Base-by-base conservation (phyloP, 495 filamentous ascomycete species). In the Alectoria sarmentosa region DNA sequence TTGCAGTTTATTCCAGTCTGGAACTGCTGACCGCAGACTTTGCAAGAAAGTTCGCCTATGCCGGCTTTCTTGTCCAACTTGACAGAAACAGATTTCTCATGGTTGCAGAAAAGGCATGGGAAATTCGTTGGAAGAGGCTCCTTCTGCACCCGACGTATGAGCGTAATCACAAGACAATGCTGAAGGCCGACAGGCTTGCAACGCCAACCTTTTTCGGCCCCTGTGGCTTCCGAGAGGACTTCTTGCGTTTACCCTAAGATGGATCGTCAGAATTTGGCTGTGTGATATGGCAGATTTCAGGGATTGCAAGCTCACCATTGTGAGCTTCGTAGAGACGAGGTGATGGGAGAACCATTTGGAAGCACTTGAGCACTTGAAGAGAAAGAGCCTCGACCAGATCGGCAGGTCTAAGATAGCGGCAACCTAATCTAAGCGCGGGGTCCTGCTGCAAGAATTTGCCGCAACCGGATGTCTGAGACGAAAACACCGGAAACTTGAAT, bases 61-160 rank as follows among this genome's bases (percentile, higher is more conserved):
- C 90, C 91, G 9, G 84, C 78, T 73, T 97, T 98, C 80, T 94
- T 96, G 67, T 98, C 91, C 46, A 98, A 77, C 72, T 92, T 91
- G 69, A 96, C 89, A 3, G 85, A 80, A 41, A 98, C 90, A 0
- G 92, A 88, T 55, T 90, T 91, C 71, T 98, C 95, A 76, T 98
- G 91, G 74, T 96, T 98, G 80, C 94, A 98, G 76, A 98, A 98
- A 38, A 97, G 85, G 72, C 94, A 98, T n/a, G 91, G 86, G 74
- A 98, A 98, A 28, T 84, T 81, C 4, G 88, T 92, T 21, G 91
- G 79, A n/a, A 98, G 83, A 19, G 90, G 89, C 70, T 96, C 93
- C 72, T 83, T 85, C 93, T 96, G 70, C 63, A 55, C 54, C 15
- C 14, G 61, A 49, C 23, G 61, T 36, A 32, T 48, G 39, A 67